Percentiles rank a stretch among this genome's conserved stretches.
phyloP scores from a whole-genome alignment of 345 rosid species.

The Euphorbia peplus region DNA sequence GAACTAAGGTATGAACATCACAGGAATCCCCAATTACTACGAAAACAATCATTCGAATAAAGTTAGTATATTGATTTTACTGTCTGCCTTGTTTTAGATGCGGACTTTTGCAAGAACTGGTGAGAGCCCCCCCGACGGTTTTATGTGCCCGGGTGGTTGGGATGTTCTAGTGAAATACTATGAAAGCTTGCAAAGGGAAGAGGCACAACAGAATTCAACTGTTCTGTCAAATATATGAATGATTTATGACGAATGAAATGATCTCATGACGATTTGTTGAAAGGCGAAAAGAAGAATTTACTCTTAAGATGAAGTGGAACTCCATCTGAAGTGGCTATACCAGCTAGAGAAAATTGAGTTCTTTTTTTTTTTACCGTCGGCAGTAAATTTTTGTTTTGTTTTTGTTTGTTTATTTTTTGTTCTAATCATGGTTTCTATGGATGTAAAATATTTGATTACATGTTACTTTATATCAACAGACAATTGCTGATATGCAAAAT shows the following conservation, averaged over 20 bases:
- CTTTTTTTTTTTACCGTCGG: neutral
- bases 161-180: slow-evolving; percentile 83
- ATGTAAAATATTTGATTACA: neutral
- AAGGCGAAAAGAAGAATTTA: neutral
- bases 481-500: too few species aligned
- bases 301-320: neutral
- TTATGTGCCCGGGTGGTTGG: slow-evolving; percentile 97
- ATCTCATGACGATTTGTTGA: slow-evolving; percentile 1
- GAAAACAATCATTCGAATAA: neutral
- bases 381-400: neutral
- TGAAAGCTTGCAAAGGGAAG: slow-evolving; percentile 60
- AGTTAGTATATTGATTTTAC: neutral
- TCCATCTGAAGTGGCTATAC: neutral
- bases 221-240: slow-evolving; percentile 28
- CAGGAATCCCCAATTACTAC: neutral
- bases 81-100: slow-evolving; percentile 49
- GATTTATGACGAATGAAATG: neutral
- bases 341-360: neutral
- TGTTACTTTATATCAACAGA: too few species aligned
- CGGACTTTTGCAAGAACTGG: slow-evolving; percentile 75
- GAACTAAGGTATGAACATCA: slow-evolving; percentile 65
- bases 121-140: slow-evolving; percentile 92
- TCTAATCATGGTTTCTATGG: neutral
- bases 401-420: neutral
- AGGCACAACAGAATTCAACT: slow-evolving; percentile 38